These are phyloP conservation scores for Acanthamoeba polyphaga DNA, from an alignment of 208 protist genomes.

Conservation along the genomic window DNA sequence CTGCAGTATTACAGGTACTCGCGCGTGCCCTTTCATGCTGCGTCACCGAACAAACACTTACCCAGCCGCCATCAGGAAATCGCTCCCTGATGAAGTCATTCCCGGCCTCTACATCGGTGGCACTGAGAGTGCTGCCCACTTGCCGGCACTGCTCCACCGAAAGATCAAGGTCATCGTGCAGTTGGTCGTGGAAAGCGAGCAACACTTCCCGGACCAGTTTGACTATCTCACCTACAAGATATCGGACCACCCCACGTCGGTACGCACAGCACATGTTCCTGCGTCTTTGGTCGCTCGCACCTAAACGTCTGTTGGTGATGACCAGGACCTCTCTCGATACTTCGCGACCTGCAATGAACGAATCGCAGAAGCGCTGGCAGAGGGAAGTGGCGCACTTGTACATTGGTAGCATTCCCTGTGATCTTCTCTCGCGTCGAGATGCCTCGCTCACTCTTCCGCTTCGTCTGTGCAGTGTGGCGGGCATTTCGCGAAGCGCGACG, in stretches of 20 bases:
- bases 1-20: not conserved
- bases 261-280: not conserved
- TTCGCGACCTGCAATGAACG: not conserved
- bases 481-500: constrained; percentile 40
- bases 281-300: not conserved
- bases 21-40: no score
- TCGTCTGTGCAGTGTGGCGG: not conserved
- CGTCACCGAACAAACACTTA: not conserved
- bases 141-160: not conserved
- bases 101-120: constrained; percentile 37
- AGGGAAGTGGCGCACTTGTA: not conserved
- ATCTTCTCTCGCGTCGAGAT: not conserved
- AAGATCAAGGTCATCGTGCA: constrained; percentile 17
- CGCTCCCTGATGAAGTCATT: constrained; percentile 46
- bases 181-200: not conserved
- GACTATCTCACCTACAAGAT: constrained; percentile 1
- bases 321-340: not conserved
- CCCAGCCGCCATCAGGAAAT: not conserved
- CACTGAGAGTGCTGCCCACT: not conserved
- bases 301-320: not conserved
- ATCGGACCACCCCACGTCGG: constrained; percentile 9
- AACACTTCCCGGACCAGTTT: constrained; percentile 35
- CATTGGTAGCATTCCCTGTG: not conserved
- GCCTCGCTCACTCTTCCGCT: not conserved
- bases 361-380: not conserved